Conservation (phyloP, 1,284 basidiomycete species). For the Malassezia pachydermatis region DNA sequence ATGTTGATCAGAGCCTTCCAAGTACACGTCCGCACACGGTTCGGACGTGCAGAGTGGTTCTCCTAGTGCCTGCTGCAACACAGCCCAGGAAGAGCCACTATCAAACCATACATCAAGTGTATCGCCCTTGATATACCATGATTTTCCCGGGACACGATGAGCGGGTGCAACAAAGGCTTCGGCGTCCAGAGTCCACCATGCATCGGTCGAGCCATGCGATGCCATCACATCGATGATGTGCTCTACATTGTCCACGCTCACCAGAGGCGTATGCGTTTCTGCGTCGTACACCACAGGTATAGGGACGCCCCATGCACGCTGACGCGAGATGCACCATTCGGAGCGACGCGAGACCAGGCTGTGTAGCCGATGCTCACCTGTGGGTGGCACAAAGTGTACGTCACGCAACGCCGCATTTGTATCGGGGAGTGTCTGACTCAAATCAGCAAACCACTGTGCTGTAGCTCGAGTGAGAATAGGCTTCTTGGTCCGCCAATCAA, state of each 20-base stretch:
- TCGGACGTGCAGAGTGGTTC: slow-evolving; percentile 19
- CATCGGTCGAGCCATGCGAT: slow-evolving; percentile 58
- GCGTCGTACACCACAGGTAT: slow-evolving; percentile 77
- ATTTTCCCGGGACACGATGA: slow-evolving; percentile 43
- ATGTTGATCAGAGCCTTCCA: slow-evolving; percentile 96
- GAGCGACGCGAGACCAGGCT: slow-evolving; percentile 75
- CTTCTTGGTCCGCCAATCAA: slow-evolving; percentile 91
- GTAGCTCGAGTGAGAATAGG: slow-evolving; percentile 90
- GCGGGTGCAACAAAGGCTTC: slow-evolving; percentile 59
- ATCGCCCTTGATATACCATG: slow-evolving; percentile 51
- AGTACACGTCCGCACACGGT: slow-evolving; percentile 67
- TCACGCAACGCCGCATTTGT: slow-evolving; percentile 63
- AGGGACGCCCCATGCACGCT: slow-evolving; percentile 94
- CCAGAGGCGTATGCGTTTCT: slow-evolving; percentile 56
- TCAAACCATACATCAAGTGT: slow-evolving; percentile 99
- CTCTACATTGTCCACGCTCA: slow-evolving; percentile 61
- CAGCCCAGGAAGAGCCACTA: slow-evolving; percentile 87
- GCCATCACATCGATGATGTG: slow-evolving; percentile 70
- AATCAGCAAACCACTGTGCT: slow-evolving; percentile 93
- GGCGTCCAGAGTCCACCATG: slow-evolving; percentile 86
- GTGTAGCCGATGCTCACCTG: slow-evolving; percentile 57
- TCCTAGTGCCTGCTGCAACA: slow-evolving; percentile 48
- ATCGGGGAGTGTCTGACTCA: slow-evolving; percentile 68
- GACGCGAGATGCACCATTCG: slow-evolving; percentile 98
- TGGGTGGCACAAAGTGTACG: slow-evolving; percentile 65